Percentiles rank a stretch among this genome's conserved stretches.
Conservation (phyloP, 169 alveolate genomes). For the Eimeria acervulina region DNA sequence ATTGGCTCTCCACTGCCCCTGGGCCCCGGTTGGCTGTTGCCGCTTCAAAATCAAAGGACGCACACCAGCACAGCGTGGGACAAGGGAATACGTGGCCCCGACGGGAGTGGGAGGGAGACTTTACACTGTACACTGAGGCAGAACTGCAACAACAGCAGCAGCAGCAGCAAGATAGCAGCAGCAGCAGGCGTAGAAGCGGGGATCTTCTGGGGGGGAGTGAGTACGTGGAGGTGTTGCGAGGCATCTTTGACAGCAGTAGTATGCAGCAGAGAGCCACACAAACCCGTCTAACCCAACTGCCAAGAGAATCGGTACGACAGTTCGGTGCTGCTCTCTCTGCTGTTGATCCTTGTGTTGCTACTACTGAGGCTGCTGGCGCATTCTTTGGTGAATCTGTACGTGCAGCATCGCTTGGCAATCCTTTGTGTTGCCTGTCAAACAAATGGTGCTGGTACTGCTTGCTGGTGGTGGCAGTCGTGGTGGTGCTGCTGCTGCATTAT, state of each 20-base stretch:
- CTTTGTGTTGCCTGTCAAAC: background rate
- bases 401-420: background rate
- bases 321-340: background rate
- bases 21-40: background rate
- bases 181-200: conserved; percentile 3
- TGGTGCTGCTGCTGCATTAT: background rate
- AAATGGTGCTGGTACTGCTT: background rate
- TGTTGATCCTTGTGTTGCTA: background rate
- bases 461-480: background rate
- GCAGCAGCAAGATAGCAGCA: conserved; percentile 45
- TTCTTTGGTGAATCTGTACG: background rate
- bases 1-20: background rate
- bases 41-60: background rate
- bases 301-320: conserved; percentile 38
- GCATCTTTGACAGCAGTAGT: conserved; percentile 81
- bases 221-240: conserved; percentile 74
- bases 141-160: conserved; percentile 46
- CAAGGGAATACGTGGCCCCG: background rate
- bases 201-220: conserved; percentile 59
- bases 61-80: conserved; percentile 12
- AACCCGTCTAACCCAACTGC: conserved; percentile 56
- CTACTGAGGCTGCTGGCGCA: background rate
- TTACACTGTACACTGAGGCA: conserved; percentile 50
- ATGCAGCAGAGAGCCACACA: conserved; percentile 72
- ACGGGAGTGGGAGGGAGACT: conserved; percentile 38